phyloP scores from a whole-genome alignment of 2,329 filamentous ascomycete species.

The Diaporthe batatas region DNA sequence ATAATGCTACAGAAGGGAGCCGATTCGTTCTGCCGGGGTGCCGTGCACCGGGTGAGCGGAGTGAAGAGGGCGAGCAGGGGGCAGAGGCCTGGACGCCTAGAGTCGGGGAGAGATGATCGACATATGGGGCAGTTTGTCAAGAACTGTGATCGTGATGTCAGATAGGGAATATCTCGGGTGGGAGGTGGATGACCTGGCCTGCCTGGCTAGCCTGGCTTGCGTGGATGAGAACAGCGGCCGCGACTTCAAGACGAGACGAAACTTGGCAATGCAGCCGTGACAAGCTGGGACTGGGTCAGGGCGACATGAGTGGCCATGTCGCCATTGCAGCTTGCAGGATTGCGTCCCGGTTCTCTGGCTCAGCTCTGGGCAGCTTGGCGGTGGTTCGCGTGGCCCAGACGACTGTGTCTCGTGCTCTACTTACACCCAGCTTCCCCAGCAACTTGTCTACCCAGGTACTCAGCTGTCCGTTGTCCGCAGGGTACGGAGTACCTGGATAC shows the following conservation, averaged over 20 bases:
- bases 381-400: conserved; percentile 15
- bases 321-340: conserved; percentile 18
- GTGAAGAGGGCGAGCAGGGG: neutral
- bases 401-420: neutral
- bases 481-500: too few species aligned
- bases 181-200: conserved; percentile 2
- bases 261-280: conserved; percentile 22
- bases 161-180: conserved; percentile 39
- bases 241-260: conserved; percentile 16
- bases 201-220: too few species aligned
- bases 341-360: conserved; percentile 36
- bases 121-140: conserved; percentile 9
- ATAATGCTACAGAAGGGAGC: neutral
- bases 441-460: too few species aligned
- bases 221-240: conserved; percentile 7
- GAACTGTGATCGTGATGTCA: conserved; percentile 33
- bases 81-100: neutral
- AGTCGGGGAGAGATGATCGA: conserved; percentile 1
- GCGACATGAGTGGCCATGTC: conserved; percentile 19
- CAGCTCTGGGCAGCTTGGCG: conserved; percentile 27
- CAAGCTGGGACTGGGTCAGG: conserved; percentile 2
- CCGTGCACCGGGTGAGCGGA: conserved; percentile 21
- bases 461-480: too few species aligned
- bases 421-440: neutral
- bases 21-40: neutral